Percentiles rank a stretch among this genome's conserved stretches.
Evolutionary conservation across 2,329 filamentous ascomycete genomes (phyloP).

Genomic region (Penicillium digitatum): DNA sequence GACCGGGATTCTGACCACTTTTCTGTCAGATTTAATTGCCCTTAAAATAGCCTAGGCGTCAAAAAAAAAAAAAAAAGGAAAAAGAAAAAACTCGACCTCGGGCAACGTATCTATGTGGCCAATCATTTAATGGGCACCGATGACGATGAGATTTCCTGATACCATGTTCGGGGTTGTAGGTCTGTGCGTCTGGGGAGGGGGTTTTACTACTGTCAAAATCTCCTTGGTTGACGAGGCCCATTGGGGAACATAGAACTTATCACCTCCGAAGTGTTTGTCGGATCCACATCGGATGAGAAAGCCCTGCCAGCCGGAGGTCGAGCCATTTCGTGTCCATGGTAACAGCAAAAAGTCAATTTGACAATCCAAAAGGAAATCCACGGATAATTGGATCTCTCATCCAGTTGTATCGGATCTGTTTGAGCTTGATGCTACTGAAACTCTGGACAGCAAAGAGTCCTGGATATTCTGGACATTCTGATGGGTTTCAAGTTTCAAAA

Average conservation of each 20-base stretch:
- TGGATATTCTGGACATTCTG: too few relatives aligned
- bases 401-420: too few relatives aligned
- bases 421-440: too few relatives aligned
- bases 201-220: background rate
- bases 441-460: too few relatives aligned
- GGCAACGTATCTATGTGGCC: background rate
- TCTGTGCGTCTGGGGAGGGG: slow-evolving; percentile 11
- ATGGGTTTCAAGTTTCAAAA: background rate
- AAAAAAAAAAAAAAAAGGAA: too few relatives aligned
- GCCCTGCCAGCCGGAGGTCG: background rate
- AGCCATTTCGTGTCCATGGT: background rate
- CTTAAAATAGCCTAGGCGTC: background rate
- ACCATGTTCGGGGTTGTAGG: slow-evolving; percentile 11
- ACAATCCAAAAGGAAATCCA: background rate
- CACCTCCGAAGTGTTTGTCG: background rate
- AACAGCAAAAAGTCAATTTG: background rate
- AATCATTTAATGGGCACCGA: slow-evolving; percentile 7
- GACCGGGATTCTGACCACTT: slow-evolving; percentile 5
- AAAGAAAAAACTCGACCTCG: background rate
- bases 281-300: slow-evolving; percentile 2
- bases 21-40: background rate
- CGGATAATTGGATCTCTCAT: background rate
- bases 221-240: background rate
- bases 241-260: slow-evolving; percentile 1
- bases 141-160: slow-evolving; percentile 16